Percentiles rank a stretch among this genome's conserved stretches.
These are phyloP conservation scores for Botrytis sinoallii DNA, from an alignment of 2,329 filamentous ascomycete species.

Conservation along the genomic window DNA sequence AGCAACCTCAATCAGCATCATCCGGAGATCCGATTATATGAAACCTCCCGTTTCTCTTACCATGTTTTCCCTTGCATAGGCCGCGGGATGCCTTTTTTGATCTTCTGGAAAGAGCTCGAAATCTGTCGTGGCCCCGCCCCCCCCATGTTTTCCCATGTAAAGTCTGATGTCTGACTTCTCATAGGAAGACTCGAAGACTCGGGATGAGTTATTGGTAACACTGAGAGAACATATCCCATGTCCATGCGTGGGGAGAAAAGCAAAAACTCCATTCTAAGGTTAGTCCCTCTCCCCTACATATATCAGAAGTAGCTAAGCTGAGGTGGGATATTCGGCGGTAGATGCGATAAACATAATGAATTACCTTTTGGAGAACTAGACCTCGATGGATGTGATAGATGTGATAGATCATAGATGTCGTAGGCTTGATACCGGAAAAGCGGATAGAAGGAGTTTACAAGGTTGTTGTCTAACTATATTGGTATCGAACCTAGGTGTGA, in stretches of 20 bases:
- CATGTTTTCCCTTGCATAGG: conserved; percentile 1
- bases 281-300: neutral
- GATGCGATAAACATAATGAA: conserved; percentile 11
- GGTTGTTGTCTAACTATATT: neutral
- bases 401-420: neutral
- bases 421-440: neutral
- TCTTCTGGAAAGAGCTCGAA: neutral
- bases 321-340: conserved; percentile 1
- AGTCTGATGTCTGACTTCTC: neutral
- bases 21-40: neutral
- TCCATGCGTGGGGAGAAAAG: neutral
- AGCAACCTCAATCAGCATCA: neutral
- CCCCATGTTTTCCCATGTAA: neutral
- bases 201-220: neutral
- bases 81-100: neutral
- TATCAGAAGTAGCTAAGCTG: neutral
- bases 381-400: neutral
- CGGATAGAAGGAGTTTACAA: neutral
- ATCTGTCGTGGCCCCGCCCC: neutral
- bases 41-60: neutral
- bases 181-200: neutral
- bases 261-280: neutral
- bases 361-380: neutral
- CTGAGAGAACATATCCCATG: neutral
- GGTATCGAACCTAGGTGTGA: neutral